Conservation (phyloP, 805 yeast genomes). For the Pichia nanzhaoensis region DNA sequence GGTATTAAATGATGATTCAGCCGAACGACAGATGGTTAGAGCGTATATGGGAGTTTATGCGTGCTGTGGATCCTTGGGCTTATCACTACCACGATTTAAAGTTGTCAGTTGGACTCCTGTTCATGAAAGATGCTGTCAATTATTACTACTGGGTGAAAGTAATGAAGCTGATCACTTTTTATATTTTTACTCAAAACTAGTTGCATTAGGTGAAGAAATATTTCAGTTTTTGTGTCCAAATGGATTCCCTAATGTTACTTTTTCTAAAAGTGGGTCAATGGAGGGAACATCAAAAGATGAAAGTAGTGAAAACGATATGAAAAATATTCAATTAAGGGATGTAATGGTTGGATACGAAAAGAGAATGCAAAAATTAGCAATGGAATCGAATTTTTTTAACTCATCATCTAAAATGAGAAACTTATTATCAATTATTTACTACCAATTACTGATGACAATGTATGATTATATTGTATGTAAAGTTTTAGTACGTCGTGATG, state of each 20-base stretch:
- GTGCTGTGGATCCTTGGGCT: slow-evolving; percentile 45
- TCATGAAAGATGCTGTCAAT: slow-evolving; percentile 34
- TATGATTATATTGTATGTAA: slow-evolving; percentile 47
- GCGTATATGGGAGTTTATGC: slow-evolving; percentile 42
- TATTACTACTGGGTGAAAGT: slow-evolving; percentile 32
- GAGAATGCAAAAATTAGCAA: slow-evolving; percentile 33
- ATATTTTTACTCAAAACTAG: slow-evolving; percentile 38
- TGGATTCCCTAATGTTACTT: slow-evolving; percentile 11
- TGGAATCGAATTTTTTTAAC: slow-evolving; percentile 35
- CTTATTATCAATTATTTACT: slow-evolving; percentile 39
- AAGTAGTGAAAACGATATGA: slow-evolving; percentile 1
- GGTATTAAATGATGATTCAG: slow-evolving; percentile 25
- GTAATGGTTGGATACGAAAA: slow-evolving; percentile 36
- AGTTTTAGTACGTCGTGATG: slow-evolving; percentile 27
- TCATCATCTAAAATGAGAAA: slow-evolving; percentile 32
- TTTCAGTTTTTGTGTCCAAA: slow-evolving; percentile 34
- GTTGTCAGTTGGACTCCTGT: slow-evolving; percentile 42
- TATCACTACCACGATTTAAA: slow-evolving; percentile 45
- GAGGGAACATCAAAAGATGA: background rate
- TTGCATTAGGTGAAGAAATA: slow-evolving; percentile 46
- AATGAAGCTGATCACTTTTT: slow-evolving; percentile 35
- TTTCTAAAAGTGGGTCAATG: background rate
- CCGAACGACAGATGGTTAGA: slow-evolving; percentile 34
- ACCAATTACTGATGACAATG: slow-evolving; percentile 44
- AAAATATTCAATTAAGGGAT: slow-evolving; percentile 18